A percentile compares a stretch with the other conserved stretches of the same genome.
Conservation (phyloP, 352 stramenopile species). For the Pythium sp. region DNA sequence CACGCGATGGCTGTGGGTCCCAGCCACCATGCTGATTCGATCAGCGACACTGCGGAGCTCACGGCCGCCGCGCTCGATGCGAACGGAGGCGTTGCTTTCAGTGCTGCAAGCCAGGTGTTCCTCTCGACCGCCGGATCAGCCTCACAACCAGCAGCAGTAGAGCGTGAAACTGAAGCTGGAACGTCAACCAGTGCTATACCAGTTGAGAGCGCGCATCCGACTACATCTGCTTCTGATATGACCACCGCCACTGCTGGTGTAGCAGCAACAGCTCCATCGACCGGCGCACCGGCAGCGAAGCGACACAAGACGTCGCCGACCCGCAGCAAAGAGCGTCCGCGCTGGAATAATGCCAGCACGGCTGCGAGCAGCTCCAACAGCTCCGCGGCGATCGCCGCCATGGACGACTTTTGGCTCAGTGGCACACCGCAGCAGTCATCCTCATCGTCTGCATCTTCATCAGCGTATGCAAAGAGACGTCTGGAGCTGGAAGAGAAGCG, state of each 20-base stretch:
- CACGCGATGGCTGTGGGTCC: not conserved
- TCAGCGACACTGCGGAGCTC: constrained; percentile 3
- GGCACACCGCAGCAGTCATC: constrained; percentile 6
- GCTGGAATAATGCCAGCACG: constrained; percentile 4
- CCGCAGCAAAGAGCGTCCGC: not conserved
- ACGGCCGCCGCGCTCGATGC: not conserved
- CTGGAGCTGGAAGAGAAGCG: constrained; percentile 64
- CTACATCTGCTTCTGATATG: not conserved
- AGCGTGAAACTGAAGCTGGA: not conserved
- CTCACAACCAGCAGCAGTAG: not conserved
- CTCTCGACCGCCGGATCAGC: not conserved
- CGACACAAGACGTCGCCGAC: constrained; percentile 19
- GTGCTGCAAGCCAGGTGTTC: not conserved
- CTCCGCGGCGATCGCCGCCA: not conserved
- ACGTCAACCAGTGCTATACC: not conserved
- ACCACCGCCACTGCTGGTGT: not conserved
- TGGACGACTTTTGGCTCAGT: constrained; percentile 29
- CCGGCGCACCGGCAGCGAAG: constrained; percentile 22
- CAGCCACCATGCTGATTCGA: not conserved
- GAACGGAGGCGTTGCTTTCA: not conserved
- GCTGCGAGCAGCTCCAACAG: not conserved
- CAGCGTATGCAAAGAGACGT: constrained; percentile 29
- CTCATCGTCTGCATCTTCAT: constrained; percentile 2
- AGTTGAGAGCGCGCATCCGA: not conserved
- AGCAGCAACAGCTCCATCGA: not conserved